Evolutionary conservation across 2,329 filamentous ascomycete species (phyloP), one percentile per base, ranked within the genome.

Genomic region (Diaporthe ilicicola): DNA sequence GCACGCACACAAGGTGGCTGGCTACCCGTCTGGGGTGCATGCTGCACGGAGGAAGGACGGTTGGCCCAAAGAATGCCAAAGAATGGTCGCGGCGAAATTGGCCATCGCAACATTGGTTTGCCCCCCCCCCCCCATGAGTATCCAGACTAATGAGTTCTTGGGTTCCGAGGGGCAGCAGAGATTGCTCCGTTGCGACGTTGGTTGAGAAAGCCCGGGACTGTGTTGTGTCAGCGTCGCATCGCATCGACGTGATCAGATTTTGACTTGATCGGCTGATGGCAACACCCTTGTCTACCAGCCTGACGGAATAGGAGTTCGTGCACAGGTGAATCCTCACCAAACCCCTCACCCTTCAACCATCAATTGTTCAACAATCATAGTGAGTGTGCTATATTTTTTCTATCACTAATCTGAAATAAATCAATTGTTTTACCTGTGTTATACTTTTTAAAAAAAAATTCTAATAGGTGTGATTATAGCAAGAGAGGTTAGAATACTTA

Each of bases 201-300:
- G 42, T 48, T 48, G n/a, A 48, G 42, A 32, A 62, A 48, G 42
- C 10, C 27, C 59, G 42, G 39, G 59, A 46, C 19, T 15, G 42
- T 34, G 39, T 48, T 54, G 27, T 48, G 59, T 62, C 59, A 62
- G 59, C 42, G 59, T 62, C 32, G 59, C 59, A 62, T 64, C 44
- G 42, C 42, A 50, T 64, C 29, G 27, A 50, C 17, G 59, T 50
- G 59, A 64, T 64, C 44, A 27, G 59, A 50, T 50, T 64, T 64
- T 29, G 12, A 24, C 59, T 50, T 64, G 44, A 64, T 64, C 59
- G 44, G 59, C 59, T 34, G n/a, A 44, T 37, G 44, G 48, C 59
- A 48, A 64, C 44, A 64, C 34, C 44, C 59, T 64, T 64, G 59
- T 64, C 59, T 12, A n/a, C n/a, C n/a, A n/a, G n/a, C n/a, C n/a